Evolutionary conservation across 2,329 filamentous ascomycete species (phyloP), one percentile per base, ranked within the genome.

Genomic region (Metarhizium rileyi): DNA sequence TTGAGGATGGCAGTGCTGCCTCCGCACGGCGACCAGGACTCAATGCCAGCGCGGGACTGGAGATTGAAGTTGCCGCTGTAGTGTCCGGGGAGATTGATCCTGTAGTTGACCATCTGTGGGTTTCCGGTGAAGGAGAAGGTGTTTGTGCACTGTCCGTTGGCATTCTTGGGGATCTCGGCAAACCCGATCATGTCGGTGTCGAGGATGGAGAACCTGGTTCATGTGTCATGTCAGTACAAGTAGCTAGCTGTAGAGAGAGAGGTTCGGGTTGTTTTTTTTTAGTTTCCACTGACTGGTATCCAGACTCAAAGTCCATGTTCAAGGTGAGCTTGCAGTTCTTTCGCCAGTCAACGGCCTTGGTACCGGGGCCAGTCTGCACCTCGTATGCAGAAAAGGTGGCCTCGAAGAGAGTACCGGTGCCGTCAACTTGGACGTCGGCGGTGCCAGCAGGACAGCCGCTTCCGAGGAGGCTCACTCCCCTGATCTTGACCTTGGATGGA

Each of bases 291-390:
- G 51, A 61, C 59, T 61, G 59, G 52, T 53, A 60, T n/a, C 59
- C 59, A 9, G 46, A 16, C 16, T 55, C 47, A 51, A 58, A 61
- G 41, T 60, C 50, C 46, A 59, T 50, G 47, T 60, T 61, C 10
- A 61, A 36, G 20, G 54, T 60, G 23, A 61, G 46, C 55, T 59
- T 60, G 56, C 59, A 61, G 52, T 61, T 60, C 52, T 57, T 60
- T 25, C 59, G 57, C 57, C 56, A 59, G 47, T 61, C 57, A 9
- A 40, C 33, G 28, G 57, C 51, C 40, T 47, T 46, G 33, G 55
- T 57, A 38, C 51, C 53, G 0, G 57, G 57, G 12, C 58, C 59
- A 10, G 58, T 57, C 50, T 58, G 45, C 45, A 61, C 55, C 41
- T 56, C 52, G 50, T 61, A 61, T 16, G 35, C 8, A 14, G 58